These are phyloP conservation scores for Martiniozyma abietophila DNA, from an alignment of 805 yeast species.

Conservation along the genomic window DNA sequence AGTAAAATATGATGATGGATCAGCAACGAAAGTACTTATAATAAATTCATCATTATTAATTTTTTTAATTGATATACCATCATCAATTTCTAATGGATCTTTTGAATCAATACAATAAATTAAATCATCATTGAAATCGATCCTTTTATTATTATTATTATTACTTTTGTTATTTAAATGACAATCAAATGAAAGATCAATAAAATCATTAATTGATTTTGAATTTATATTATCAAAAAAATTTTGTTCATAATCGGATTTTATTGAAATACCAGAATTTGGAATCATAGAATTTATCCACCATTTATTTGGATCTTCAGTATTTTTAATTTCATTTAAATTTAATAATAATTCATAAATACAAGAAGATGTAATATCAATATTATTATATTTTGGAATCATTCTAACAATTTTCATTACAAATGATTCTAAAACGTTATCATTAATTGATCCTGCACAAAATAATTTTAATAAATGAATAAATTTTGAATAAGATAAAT, in stretches of 20 bases:
- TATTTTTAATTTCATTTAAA: conserved; percentile 20
- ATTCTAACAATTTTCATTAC: conserved; percentile 32
- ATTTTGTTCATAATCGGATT: conserved; percentile 34
- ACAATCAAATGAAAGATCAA: conserved; percentile 15
- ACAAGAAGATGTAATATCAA: conserved; percentile 42
- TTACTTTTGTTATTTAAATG: not conserved
- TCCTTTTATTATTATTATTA: conserved; percentile 23
- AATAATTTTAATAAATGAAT: conserved; percentile 43
- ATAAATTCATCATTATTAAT: conserved; percentile 26
- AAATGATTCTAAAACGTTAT: conserved; percentile 40
- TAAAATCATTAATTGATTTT: conserved; percentile 12
- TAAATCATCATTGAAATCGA: conserved; percentile 31
- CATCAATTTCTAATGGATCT: conserved; percentile 86
- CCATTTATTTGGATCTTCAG: conserved; percentile 45
- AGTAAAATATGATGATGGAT: conserved; percentile 63
- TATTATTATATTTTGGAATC: conserved; percentile 22
- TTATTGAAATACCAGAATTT: conserved; percentile 30
- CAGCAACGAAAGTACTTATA: conserved; percentile 73
- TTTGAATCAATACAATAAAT: conserved; percentile 80
- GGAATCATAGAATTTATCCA: conserved; percentile 39
- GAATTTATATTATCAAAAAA: conserved; percentile 28
- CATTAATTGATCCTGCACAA: conserved; percentile 42
- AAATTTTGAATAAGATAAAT: conserved; percentile 28
- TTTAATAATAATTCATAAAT: conserved; percentile 42
- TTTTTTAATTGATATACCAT: conserved; percentile 61